Evolutionary conservation across 140 eudicot genomes (phyloP).

Genomic region (Oenanthe javanica): DNA sequence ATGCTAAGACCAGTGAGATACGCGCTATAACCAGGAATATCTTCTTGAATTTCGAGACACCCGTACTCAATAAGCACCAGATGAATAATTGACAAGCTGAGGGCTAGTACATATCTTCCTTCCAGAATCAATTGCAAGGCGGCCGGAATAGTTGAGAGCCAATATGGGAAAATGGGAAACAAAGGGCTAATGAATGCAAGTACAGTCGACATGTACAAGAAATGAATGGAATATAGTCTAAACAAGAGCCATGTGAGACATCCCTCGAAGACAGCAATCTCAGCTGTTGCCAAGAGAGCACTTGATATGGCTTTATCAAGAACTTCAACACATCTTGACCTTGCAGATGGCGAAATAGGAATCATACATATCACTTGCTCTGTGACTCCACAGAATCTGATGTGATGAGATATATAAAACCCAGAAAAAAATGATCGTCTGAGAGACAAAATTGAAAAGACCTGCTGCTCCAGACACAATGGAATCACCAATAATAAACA

Average conservation of each 20-base stretch:
- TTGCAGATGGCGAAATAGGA: constrained; percentile 57
- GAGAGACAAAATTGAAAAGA: constrained; percentile 59
- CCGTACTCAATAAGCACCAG: constrained; percentile 76
- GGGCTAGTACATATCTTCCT: constrained; percentile 70
- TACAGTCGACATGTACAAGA: constrained; percentile 76
- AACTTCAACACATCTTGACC: constrained; percentile 79
- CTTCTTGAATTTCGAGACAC: constrained; percentile 62
- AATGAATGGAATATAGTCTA: constrained; percentile 73
- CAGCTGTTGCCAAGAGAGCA: constrained; percentile 80
- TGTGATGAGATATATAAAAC: constrained; percentile 90
- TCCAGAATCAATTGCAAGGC: constrained; percentile 70
- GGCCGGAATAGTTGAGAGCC: constrained; percentile 63
- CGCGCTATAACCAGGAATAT: constrained; percentile 70
- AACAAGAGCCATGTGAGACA: constrained; percentile 95
- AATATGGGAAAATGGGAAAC: constrained; percentile 76
- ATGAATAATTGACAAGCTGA: constrained; percentile 60
- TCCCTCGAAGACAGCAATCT: constrained; percentile 86
- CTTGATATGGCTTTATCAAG: constrained; percentile 90
- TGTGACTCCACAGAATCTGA: constrained; percentile 87
- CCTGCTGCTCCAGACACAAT: constrained; percentile 88
- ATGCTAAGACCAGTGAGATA: constrained; percentile 97
- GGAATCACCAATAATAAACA: constrained; percentile 46
- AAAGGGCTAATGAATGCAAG: constrained; percentile 77
- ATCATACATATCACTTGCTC: constrained; percentile 81
- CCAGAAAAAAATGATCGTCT: constrained; percentile 80